Base-by-base conservation (phyloP, 2,329 filamentous ascomycete species). In the Epichloe sp. region DNA sequence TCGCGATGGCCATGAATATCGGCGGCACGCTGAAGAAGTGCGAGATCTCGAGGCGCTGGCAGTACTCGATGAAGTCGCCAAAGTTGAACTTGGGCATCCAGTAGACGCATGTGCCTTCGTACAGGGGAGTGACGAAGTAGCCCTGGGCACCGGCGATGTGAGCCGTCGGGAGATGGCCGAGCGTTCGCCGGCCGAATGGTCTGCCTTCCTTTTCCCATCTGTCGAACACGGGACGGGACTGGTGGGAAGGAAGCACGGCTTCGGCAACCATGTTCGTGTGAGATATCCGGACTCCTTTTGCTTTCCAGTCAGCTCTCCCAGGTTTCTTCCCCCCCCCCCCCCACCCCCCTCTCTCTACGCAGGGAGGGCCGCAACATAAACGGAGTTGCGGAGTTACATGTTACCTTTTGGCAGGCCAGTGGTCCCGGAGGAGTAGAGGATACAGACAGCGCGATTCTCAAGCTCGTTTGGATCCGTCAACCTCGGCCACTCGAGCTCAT, bases 41-140 rank as follows among this genome's bases (percentile, higher is more conserved):
- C 0, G 76, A 80, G 54, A 81, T 71, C 11, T 63, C 62, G 58
- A 77, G 74, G 47, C 69, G 67, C 42, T 69, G 69, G 57, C 68
- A 71, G 62, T 80, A 74, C 40, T 67, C 63, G 49, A 82, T 68
- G 59, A 84, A 82, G 38, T 72, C 65, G 2, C 62, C 60, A 53
- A 80, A 78, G 53, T 79, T 72, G 60, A 83, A 84, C 41, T 68
- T 70, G 4, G 71, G 67, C 80, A 84, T 83, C 80, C 80, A 83
- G 67, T 78, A 83, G 3, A 77, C 69, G 1, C 67, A 63, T 3
- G 71, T 71, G 35, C 70, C 74, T 38, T 69, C 62, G 52, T 71
- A 74, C 10, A 64, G 59, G 1, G 62, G 58, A 42, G 68, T 67
- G 45, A 72, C 56, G 12, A 75, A 63, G 53, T 73, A 74, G n/a